Base-by-base conservation (phyloP, 495 filamentous ascomycete species). In the Penicillium flavigenum region DNA sequence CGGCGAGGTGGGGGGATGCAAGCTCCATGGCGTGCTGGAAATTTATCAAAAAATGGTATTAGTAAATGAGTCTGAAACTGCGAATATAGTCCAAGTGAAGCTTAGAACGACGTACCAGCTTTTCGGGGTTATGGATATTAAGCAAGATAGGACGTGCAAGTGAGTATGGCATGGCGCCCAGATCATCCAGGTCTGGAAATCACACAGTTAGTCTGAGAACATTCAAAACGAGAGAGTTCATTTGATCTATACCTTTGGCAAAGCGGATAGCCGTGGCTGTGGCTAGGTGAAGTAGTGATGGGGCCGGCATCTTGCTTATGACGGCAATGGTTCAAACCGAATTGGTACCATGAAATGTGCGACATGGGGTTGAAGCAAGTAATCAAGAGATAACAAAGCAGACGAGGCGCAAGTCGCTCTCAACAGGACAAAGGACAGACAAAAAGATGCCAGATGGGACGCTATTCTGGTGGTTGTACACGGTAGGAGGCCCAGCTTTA, bases 161-260 rank as follows among this genome's bases (percentile, higher is more conserved):
- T 24, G 71, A 54, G 72, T 89, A 90, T 16, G 84, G 83, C 19
- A 86, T 70, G 24, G 83, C 83, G 34, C 86, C 87, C 51, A 90
- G 76, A 73, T 88, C 83, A 47, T 74, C 73, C 19, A 90, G 71
- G 55, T 67, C 83, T 86, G 47, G 19, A 45, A 16, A 34, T 47
- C 26, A 46, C 1, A 51, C 17, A 47, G 6, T 45, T 12, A 31
- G 34, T 53, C 11, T 34, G 9, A 3, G 32, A 20, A 5, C 29
- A 20, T 16, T 17, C n/a, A 41, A 31, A 5, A 51, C 31, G 9
- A 41, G n/a, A 52, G 38, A 16, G 47, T 8, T 31, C 39, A 39
- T 1, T 36, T 44, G 1, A 11, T 31, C 41, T 3, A 55, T 65
- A 79, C 78, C 65, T 58, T 73, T 74, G 20, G 77, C 70, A 57